Percentiles rank a stretch among this genome's conserved stretches.
phyloP scores from a whole-genome alignment of 2,329 filamentous ascomycete genomes.

The Teratosphaeria nubilosa region DNA sequence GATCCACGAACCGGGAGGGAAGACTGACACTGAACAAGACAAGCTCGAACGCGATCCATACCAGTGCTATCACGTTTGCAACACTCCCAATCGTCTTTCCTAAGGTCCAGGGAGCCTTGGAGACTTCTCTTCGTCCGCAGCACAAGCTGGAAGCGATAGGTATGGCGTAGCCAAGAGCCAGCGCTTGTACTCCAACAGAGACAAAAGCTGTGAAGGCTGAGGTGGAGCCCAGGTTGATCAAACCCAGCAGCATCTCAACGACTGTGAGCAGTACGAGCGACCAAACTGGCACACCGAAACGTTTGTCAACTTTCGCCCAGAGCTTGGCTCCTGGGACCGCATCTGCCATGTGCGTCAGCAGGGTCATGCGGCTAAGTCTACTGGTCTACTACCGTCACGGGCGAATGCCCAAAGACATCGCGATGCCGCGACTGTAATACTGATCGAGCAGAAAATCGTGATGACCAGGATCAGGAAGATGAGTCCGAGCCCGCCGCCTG shows the following conservation, averaged over 20 bases:
- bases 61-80: conserved; percentile 18
- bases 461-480: conserved; percentile 42
- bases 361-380: neutral
- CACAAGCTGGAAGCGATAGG: conserved; percentile 44
- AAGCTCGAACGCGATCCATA: conserved; percentile 21
- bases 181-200: conserved; percentile 46
- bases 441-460: conserved; percentile 45
- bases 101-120: conserved; percentile 12
- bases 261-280: conserved; percentile 35
- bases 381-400: conserved; percentile 21
- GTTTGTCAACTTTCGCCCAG: conserved; percentile 27
- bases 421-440: conserved; percentile 42
- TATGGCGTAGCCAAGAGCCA: conserved; percentile 47
- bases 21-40: conserved; percentile 38
- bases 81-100: conserved; percentile 6
- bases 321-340: conserved; percentile 33
- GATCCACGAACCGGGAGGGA: neutral
- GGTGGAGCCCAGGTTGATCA: conserved; percentile 40
- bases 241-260: conserved; percentile 39
- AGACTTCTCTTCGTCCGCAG: conserved; percentile 25
- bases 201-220: conserved; percentile 42
- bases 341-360: conserved; percentile 8
- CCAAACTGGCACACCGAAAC: conserved; percentile 32
- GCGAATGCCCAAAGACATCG: conserved; percentile 38
- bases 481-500: conserved; percentile 37